Percentiles rank a stretch among this genome's conserved stretches.
phyloP scores from a whole-genome alignment of 495 filamentous ascomycete genomes.

The Aspergillus nidulans region DNA sequence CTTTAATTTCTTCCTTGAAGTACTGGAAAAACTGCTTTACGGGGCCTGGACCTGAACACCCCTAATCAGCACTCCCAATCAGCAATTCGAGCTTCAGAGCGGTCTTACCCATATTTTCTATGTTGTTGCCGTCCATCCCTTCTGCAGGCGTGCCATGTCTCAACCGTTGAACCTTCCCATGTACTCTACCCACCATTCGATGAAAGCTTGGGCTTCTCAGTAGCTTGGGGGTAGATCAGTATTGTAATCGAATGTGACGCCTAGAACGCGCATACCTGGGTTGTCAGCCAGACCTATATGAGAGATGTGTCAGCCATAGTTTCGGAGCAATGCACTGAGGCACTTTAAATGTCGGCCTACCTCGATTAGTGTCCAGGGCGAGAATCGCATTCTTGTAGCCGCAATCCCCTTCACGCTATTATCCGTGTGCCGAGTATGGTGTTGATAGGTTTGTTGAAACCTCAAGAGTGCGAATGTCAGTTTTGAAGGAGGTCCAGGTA shows the following conservation, averaged over 20 bases:
- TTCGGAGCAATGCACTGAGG: neutral
- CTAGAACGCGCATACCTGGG: conserved; percentile 29
- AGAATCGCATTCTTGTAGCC: conserved; percentile 25
- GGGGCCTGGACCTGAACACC: conserved; percentile 20
- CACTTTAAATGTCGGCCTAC: conserved; percentile 23
- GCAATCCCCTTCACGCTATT: neutral
- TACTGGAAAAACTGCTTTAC: conserved; percentile 46
- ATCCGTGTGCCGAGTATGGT: no score
- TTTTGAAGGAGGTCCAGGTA: no score
- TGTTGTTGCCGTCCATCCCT: conserved; percentile 53
- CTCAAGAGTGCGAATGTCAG: no score
- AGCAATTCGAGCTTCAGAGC: neutral
- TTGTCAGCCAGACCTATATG: conserved; percentile 37
- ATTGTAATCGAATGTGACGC: conserved; percentile 14
- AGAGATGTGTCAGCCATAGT: neutral
- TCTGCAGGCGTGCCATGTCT: conserved; percentile 53
- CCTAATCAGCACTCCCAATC: conserved; percentile 1
- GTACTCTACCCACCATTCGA: conserved; percentile 50
- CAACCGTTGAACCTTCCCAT: conserved; percentile 49
- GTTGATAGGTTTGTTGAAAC: no score
- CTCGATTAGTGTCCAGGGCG: conserved; percentile 28
- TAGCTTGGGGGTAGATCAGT: conserved; percentile 40
- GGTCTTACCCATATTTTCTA: conserved; percentile 44
- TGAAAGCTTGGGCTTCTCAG: conserved; percentile 58
- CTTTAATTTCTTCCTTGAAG: conserved; percentile 57